Base-by-base conservation (phyloP, 305 asterid genomes). In the Fraxinus sp. region DNA sequence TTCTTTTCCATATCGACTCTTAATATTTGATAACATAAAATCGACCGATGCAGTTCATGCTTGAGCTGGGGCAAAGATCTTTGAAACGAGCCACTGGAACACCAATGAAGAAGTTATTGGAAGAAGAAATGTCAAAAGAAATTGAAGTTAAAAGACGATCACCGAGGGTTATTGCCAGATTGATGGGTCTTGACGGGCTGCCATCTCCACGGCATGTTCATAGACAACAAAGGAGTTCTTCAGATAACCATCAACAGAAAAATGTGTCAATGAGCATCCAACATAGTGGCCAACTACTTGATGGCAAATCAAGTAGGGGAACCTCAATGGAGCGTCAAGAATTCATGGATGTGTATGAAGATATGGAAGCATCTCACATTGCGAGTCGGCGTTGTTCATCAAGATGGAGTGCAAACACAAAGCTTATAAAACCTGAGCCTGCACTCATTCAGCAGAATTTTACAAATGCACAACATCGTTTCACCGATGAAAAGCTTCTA, bases 261-360 rank as follows among this genome's bases (percentile, higher is more conserved):
- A 83, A 72, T 80, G 84, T 49, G 68, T 82, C 90, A 71, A 24
- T n/a, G 64, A 83, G 80, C 66, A 52, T 64, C 46, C 86, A 82
- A 16, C 79, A 77, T 79, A 86, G 84, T 72, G 84, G 75, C 80
- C 91, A 86, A 72, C 78, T 80, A 18, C 24, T 77, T 46, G 90
- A 87, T 75, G 84, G 85, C 43, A 85, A 37, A 78, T 75, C 87
- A 0, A 88, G 83, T 81, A 78, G 86, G 83, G 86, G 90, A 86
- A 87, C 87, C 85, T 84, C 90, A 49, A 83, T 77, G 80, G 93
- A 93, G 52, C 95, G 88, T 46, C 95, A 80, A 66, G 92, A 89
- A 66, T 92, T 92, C 86, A 93, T 90, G 86, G 98, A 96, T 87
- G 98, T 96, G 72, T 91, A 91, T 68, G 98, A 91, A 92, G 99